Conservation (phyloP, 2,329 filamentous ascomycete genomes). For the Sclerotinia sclerotiorum region DNA sequence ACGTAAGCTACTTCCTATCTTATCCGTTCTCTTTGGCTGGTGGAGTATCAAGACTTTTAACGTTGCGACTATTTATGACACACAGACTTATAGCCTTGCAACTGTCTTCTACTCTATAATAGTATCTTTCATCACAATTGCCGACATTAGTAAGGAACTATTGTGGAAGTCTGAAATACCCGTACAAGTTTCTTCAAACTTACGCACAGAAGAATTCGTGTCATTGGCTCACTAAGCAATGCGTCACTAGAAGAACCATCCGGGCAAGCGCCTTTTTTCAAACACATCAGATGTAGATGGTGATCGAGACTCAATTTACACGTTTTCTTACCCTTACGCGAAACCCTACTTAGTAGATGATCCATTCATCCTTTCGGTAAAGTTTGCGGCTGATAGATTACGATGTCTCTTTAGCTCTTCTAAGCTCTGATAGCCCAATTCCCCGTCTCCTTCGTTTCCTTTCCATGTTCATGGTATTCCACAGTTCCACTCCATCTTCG, state of each 20-base stretch:
- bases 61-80: background rate
- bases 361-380: background rate
- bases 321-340: background rate
- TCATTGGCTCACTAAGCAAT: background rate
- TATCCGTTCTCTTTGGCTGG: no score
- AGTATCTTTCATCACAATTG: background rate
- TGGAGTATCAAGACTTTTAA: background rate
- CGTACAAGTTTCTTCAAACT: background rate
- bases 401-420: background rate
- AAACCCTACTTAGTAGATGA: conserved; percentile 2
- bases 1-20: background rate
- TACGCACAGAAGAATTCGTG: conserved; percentile 16
- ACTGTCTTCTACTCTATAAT: background rate
- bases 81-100: background rate
- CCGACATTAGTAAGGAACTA: conserved; percentile 11
- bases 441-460: background rate
- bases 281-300: background rate
- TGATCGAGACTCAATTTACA: background rate
- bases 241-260: background rate
- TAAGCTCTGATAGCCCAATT: background rate
- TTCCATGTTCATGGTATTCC: background rate
- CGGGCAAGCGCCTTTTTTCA: conserved; percentile 3
- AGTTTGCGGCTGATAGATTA: background rate
- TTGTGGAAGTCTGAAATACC: background rate
- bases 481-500: background rate